Evolutionary conservation across 108 stramenopile species (phyloP), one percentile per base, ranked within the genome.

Genomic region (Stephanodiscus minutulus): DNA sequence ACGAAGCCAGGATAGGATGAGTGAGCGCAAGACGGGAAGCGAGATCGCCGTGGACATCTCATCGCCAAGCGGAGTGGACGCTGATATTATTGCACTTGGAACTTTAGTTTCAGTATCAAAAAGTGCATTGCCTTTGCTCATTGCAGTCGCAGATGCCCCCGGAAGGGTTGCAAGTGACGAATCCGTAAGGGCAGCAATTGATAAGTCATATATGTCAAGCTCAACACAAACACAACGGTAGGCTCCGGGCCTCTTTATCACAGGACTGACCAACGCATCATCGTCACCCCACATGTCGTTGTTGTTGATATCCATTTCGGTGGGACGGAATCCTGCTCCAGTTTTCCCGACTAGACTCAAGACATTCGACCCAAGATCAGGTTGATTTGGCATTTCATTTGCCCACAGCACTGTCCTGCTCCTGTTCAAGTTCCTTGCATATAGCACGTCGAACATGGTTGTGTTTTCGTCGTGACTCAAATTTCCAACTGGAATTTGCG

Each of bases 351-450:
- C 50, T 15, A 85, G 58, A 70, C 77, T 75, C 35, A 84, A 37
- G 2, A 69, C 72, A 58, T 68, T 74, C 12, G 84, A 81, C 12
- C 99, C 99, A 24, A 98, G 82, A 72, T 99, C 98, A n/a, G 99
- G 98, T 8, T 62, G 50, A 37, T 91, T 90, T 27, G 85, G 74
- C 21, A 74, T 66, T 35, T 73, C 71, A 46, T 90, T 96, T 17
- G 97, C 98, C 99, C 99, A 99, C n/a, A 95, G 85, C 13, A 97
- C 49, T 43, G 96, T 91, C 54, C 94, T 78, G 69, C 91, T 95
- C 74, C 87, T 85, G 52, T 70, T 52, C 28, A 98, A 71, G 28
- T 79, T 74, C 25, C 99, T 87, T 24, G 79, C 82, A 55, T 95
- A 88, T 27, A 90, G 64, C 3, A 93, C 84, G 60, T 98, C 98